Evolutionary conservation across 805 yeast species (phyloP).

Genomic region (Candida peoriensis): DNA sequence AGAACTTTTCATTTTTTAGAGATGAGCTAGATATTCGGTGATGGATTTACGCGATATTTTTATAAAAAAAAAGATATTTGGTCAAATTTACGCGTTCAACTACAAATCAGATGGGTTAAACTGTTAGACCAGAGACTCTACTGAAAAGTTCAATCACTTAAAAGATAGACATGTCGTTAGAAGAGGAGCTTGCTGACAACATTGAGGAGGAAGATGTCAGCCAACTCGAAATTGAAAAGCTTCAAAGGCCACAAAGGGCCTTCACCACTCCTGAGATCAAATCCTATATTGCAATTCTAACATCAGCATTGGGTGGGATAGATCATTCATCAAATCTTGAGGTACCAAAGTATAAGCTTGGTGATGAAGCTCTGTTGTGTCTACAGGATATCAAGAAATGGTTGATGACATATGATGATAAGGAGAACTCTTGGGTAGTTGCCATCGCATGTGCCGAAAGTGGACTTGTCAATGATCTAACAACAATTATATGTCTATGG

Average conservation of each 20-base stretch:
- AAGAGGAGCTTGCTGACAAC: slow-evolving; percentile 8
- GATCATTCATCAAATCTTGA: slow-evolving; percentile 51
- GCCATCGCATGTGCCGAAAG: slow-evolving; percentile 85
- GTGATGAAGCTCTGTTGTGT: slow-evolving; percentile 73
- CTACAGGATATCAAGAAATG: slow-evolving; percentile 83
- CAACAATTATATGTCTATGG: slow-evolving; percentile 73
- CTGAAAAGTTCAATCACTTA: too few species aligned
- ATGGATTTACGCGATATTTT: too few species aligned
- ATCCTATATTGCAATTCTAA: slow-evolving; percentile 75
- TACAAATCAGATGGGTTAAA: too few species aligned
- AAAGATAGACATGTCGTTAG: slow-evolving; percentile 10
- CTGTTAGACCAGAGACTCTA: too few species aligned
- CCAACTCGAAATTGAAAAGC: not conserved
- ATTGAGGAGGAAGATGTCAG: not conserved
- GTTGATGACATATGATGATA: slow-evolving; percentile 80
- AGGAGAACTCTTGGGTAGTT: slow-evolving; percentile 65
- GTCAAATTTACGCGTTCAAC: too few species aligned
- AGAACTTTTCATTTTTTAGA: too few species aligned
- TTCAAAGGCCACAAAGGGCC: not conserved
- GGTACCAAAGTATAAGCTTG: slow-evolving; percentile 64
- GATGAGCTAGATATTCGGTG: too few species aligned
- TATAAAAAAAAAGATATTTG: too few species aligned
- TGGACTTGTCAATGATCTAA: slow-evolving; percentile 70
- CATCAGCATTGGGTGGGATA: slow-evolving; percentile 88
- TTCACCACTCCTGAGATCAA: slow-evolving; percentile 25